Evolutionary conservation across 345 rosid genomes (phyloP), one percentile per base, ranked within the genome.

Genomic region (Populus ilicifolia): DNA sequence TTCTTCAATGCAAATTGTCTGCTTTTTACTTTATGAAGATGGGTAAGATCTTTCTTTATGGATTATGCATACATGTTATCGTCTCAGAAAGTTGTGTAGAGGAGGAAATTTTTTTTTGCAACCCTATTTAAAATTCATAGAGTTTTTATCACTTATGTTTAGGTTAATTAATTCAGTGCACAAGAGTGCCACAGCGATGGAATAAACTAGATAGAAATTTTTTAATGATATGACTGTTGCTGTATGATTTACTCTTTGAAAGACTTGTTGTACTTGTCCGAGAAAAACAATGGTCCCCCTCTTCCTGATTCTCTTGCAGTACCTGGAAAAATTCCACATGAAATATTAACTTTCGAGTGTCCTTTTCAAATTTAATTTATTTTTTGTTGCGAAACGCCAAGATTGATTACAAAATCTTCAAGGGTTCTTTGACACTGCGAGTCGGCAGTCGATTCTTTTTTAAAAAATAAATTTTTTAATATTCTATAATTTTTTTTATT

Each of bases 201-300:
- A 11, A 75, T 44, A 50, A 69, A 61, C 65, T n/a, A 54, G 69
- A n/a, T 18, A 50, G 52, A 12, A 81, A 48, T 69, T 77, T 77
- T 76, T 77, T 27, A 64, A 72, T 68, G 79, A 71, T 76, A 70
- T 62, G 65, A 73, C 56, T 72, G 54, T 67, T 54, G 38, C 8
- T 39, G 48, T 21, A 66, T 75, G 83, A 52, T 50, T 59, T 62
- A 74, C 56, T 73, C 64, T 41, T 44, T 71, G 67, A 14, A 29
- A 43, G 23, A 14, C 33, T 65, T 16, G 11, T 61, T 69, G 65
- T 68, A 43, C 83, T 72, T 61, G 46, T 66, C 54, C 46, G 43
- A 27, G 63, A n/a, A n/a, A 50, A 54, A 54, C 43, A 81, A 82
- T 78, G 81, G 84, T 70, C 73, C 81, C 84, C 81, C 38, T 33